Evolutionary conservation across 2,329 filamentous ascomycete genomes (phyloP).

Genomic region (Zasmidium cellare): DNA sequence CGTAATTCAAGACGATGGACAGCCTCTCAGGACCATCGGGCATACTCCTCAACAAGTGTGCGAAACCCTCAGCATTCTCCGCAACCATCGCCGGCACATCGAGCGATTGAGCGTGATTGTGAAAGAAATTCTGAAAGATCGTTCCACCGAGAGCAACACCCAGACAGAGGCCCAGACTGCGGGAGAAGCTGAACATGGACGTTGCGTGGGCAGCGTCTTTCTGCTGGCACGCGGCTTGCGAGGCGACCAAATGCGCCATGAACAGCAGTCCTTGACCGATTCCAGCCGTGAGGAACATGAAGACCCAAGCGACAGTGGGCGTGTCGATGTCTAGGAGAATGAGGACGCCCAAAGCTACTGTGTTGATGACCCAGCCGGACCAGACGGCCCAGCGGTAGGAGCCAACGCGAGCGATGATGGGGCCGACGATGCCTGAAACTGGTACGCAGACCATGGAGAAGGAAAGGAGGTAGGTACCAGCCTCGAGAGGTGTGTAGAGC

Average conservation of each 20-base stretch:
- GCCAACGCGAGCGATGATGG: constrained; percentile 35
- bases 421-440: constrained; percentile 25
- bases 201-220: constrained; percentile 41
- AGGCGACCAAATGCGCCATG: constrained; percentile 44
- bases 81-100: constrained; percentile 19
- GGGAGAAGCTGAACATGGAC: constrained; percentile 48
- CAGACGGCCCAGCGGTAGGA: constrained; percentile 29
- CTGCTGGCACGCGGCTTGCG: constrained; percentile 38
- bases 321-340: constrained; percentile 42
- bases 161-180: constrained; percentile 50
- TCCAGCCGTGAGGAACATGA: constrained; percentile 44
- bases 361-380: constrained; percentile 35
- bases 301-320: constrained; percentile 41
- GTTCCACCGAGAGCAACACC: constrained; percentile 47
- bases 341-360: constrained; percentile 45
- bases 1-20: constrained; percentile 16
- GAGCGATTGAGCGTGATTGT: constrained; percentile 9
- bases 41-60: constrained; percentile 19
- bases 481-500: constrained; percentile 38
- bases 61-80: constrained; percentile 23
- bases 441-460: constrained; percentile 31
- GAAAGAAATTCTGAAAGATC: constrained; percentile 41
- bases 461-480: constrained; percentile 43
- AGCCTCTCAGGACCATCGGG: constrained; percentile 12
- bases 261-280: constrained; percentile 47